phyloP scores from a whole-genome alignment of 306 rosid genomes.

The Dryas octopetala region DNA sequence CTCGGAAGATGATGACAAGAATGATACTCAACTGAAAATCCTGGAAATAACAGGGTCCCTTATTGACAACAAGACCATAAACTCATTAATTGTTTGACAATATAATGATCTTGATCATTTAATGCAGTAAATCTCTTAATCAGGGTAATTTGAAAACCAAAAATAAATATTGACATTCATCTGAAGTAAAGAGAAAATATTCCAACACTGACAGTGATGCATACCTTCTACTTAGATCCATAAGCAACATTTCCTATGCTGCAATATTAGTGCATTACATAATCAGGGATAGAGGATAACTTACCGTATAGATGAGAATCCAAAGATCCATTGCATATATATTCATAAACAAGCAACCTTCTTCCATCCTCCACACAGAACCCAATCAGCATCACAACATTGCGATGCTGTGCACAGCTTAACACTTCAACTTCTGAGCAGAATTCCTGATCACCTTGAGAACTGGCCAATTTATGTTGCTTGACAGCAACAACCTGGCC shows the following conservation, averaged over 20 bases:
- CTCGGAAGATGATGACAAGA: too few species aligned
- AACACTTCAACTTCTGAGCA: constrained; percentile 97
- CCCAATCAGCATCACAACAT: constrained; percentile 89
- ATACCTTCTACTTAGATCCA: not conserved
- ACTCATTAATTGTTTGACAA: too few species aligned
- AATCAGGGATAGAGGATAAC: not conserved
- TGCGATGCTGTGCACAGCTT: constrained; percentile 97
- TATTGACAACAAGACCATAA: too few species aligned
- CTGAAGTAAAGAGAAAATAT: too few species aligned
- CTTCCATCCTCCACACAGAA: constrained; percentile 89
- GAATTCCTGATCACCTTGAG: constrained; percentile 94
- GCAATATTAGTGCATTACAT: not conserved
- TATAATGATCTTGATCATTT: too few species aligned
- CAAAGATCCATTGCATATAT: constrained; percentile 84
- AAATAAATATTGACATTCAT: too few species aligned
- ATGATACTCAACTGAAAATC: too few species aligned
- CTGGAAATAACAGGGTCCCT: too few species aligned
- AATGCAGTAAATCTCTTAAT: too few species aligned
- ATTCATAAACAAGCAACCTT: constrained; percentile 90
- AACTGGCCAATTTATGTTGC: constrained; percentile 82
- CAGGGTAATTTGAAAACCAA: too few species aligned
- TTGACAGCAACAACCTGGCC: constrained; percentile 89
- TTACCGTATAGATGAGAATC: constrained; percentile 92
- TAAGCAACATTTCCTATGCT: too few species aligned
- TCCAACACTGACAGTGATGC: not conserved